phyloP scores from a whole-genome alignment of 495 filamentous ascomycete species.

The Aspergillus taichungensis region DNA sequence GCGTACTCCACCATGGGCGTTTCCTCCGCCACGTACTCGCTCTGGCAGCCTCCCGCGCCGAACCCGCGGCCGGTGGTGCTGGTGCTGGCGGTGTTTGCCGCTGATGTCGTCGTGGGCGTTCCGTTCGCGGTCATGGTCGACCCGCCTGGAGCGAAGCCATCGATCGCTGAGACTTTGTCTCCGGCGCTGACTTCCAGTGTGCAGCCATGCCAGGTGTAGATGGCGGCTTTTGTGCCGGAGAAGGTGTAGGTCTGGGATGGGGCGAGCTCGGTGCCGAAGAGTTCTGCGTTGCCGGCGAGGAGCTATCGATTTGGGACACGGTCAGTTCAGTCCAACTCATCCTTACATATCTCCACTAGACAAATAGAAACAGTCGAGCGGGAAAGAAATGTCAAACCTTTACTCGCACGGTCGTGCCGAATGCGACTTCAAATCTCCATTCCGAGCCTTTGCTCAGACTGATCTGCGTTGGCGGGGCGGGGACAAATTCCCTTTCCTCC shows the following conservation, averaged over 20 bases:
- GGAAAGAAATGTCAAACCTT: slow-evolving; percentile 26
- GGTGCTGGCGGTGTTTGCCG: no score
- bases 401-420: slow-evolving; percentile 51
- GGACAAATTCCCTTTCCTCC: slow-evolving; percentile 28
- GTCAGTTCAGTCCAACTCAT: no score
- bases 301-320: slow-evolving; percentile 37
- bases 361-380: no score
- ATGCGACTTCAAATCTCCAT: slow-evolving; percentile 88
- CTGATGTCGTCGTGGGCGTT: not conserved
- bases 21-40: slow-evolving; percentile 73
- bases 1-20: slow-evolving; percentile 74
- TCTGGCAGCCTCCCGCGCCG: slow-evolving; percentile 47
- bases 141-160: slow-evolving; percentile 15
- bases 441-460: slow-evolving; percentile 49
- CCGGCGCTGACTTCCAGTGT: slow-evolving; percentile 61
- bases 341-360: no score
- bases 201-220: slow-evolving; percentile 89
- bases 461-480: slow-evolving; percentile 37
- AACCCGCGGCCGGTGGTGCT: slow-evolving; percentile 11
- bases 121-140: not conserved
- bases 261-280: slow-evolving; percentile 93
- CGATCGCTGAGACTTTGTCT: slow-evolving; percentile 35
- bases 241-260: slow-evolving; percentile 74
- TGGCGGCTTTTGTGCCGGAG: slow-evolving; percentile 70
- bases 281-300: slow-evolving; percentile 75